Evolutionary conservation across 2,329 filamentous ascomycete species (phyloP), one percentile per base, ranked within the genome.

Genomic region (Lasiodiplodia hormozganensis): DNA sequence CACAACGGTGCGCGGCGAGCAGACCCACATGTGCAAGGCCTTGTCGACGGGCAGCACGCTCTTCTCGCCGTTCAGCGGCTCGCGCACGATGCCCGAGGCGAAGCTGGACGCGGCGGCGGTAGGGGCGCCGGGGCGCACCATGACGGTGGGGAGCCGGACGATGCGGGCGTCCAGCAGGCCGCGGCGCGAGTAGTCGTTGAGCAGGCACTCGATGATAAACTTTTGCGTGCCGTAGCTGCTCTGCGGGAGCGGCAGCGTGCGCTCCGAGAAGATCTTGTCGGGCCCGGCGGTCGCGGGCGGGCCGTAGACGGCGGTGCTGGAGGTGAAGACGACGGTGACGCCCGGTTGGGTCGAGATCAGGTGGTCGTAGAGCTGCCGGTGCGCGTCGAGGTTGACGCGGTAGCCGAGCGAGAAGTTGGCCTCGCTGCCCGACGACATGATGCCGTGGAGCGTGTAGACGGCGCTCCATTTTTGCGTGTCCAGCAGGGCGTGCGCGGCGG

Each of bases 401-500:
- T 87, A 82, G 11, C 85, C 86, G 4, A 87, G 80, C 65, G 85
- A 84, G 72, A 85, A 87, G 77, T 88, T 82, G 67, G 85, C 84
- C 75, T 89, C 87, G 18, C 85, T 85, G 8, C 86, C 86, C 3
- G 85, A 85, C 0, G 87, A 89, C 87, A 89, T 89, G 80, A 89
- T 87, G 68, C 87, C 87, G 76, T 89, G 87, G 78, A 89, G 86
- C 71, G 87, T 78, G 77, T 87, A 89, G 58, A 69, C 57, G 5
- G 72, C 70, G 28, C 62, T 57, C 71, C 71, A 72, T 60, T 53
- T 51, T 11, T 56, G 47, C 34, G 40, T 16, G 16, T 14, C 12
- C 3, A 60, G 60, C 12, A 70, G 64, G 14, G 52, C 12, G 11
- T 34, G 25, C 52, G 68, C 28, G 7, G 53, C 53, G 49, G 47